phyloP scores from a whole-genome alignment of 345 rosid species.

The Ailanthus altissimus region DNA sequence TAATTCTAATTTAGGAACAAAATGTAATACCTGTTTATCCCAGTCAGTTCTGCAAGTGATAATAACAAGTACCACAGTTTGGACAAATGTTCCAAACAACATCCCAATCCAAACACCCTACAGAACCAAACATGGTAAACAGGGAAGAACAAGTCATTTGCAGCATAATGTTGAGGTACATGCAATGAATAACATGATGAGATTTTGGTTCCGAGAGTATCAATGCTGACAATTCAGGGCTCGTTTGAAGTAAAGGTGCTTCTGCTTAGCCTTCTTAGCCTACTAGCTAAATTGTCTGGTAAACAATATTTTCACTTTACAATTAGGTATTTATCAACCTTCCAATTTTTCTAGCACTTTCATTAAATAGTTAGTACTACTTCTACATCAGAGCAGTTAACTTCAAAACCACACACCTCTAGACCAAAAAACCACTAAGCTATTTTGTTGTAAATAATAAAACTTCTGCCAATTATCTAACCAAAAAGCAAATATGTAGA shows the following conservation, averaged over 20 bases:
- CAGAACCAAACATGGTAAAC: neutral
- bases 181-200: neutral
- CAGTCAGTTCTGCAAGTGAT: conserved; percentile 69
- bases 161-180: neutral
- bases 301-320: too few relatives aligned
- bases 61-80: conserved; percentile 57
- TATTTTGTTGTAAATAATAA: too few relatives aligned
- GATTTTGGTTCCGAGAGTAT: neutral
- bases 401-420: too few relatives aligned
- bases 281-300: too few relatives aligned
- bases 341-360: too few relatives aligned
- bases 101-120: conserved; percentile 89
- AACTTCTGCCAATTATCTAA: neutral
- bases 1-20: neutral
- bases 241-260: too few relatives aligned
- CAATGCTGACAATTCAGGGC: too few relatives aligned
- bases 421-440: too few relatives aligned
- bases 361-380: too few relatives aligned
- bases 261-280: too few relatives aligned
- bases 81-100: conserved; percentile 67
- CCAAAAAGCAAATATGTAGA: neutral
- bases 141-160: neutral
- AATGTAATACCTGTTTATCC: conserved; percentile 64
- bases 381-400: too few relatives aligned
- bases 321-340: too few relatives aligned